Evolutionary conservation across 2,329 filamentous ascomycete genomes (phyloP), one percentile per base, ranked within the genome.

Genomic region (Boeremia exigua): DNA sequence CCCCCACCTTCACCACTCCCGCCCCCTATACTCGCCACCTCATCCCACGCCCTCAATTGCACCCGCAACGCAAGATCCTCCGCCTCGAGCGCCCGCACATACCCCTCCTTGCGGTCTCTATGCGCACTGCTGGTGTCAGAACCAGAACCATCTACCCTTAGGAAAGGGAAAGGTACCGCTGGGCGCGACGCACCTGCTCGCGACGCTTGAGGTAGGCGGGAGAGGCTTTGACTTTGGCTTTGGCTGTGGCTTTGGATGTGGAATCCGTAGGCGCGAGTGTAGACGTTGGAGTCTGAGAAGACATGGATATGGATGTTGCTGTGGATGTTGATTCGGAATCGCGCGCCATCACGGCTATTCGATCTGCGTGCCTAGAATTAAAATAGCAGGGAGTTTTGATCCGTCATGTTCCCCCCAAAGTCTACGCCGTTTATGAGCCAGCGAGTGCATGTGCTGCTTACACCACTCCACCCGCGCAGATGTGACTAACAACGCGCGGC

Each of bases 141-240:
- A 19, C 3, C 4, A 37, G n/a, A 17, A 37, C 19, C 5, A 5
- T 23, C 19, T 23, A 5, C 19, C 5, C 19, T 23, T 3, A 37
- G 2, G 17, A 15, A 17, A 37, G 6, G 17, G 7, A 37, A 17
- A 6, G 14, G n/a, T 67, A 70, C 67, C 64, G 59, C 57, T 76
- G 73, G 3, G 73, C 73, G 51, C 62, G 66, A n/a, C 73, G 70
- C 4, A 75, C 66, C 63, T 76, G 73, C 44, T 76, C 73, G 17
- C 73, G 64, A 19, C 73, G 65, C 51, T 70, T 75, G 10, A 57
- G 52, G 34, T 59, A 63, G 12, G 58, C 38, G 1, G 56, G 36
- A 44, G 44, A 53, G 6, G 39, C n/a, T 25, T 58, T 58, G 36
- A n/a, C n/a, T n/a, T 61, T 30, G 14, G 47, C 46, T 25, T 15